Evolutionary conservation across 2,329 filamentous ascomycete genomes (phyloP), one percentile per base, ranked within the genome.

Genomic region (Botryosphaeria dothidea): DNA sequence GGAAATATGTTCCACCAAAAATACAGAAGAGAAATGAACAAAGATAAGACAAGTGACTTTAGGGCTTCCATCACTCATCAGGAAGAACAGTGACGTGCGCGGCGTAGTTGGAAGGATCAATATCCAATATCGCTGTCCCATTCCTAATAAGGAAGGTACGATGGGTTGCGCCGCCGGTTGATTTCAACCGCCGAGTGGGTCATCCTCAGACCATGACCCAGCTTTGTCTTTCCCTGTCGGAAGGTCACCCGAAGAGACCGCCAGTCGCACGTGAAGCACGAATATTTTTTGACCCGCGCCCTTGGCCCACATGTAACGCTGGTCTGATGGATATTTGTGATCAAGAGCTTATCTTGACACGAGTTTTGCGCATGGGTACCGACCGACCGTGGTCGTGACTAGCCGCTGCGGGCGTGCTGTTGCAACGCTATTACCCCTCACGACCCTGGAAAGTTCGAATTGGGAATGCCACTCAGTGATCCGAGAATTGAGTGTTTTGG

Each of bases 91-190:
- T 60, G 41, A 31, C 56, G 56, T 60, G 56, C 56, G 19, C 41
- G 56, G 56, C 41, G 38, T 41, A 60, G 56, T 45, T 21, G 17
- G 56, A 8, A 46, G 56, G 56, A 60, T 60, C 56, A 60, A 60
- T 60, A 60, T 60, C 56, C 56, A 60, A 27, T 46, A 46, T 60
- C 56, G 41, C 29, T 34, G 56, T n/a, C 41, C 56, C 56, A 60
- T 45, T 60, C 56, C 56, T n/a, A 46, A 60, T 60, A 7, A 11
- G 41, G 56, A 46, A 60, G 56, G 56, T 60, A 60, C 56, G 56
- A 46, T 46, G 38, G 38, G 9, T 46, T 46, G 38, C 43, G 41
- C 41, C 56, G 27, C 56, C 56, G 56, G 56, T 45, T 31, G 34
- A 46, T 34, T 31, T 46, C 27, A 13, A 7, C 43, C 41, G 56